These are phyloP conservation scores for Emergomyces pasteurianus DNA, from an alignment of 2,329 filamentous ascomycete genomes.

Conservation along the genomic window DNA sequence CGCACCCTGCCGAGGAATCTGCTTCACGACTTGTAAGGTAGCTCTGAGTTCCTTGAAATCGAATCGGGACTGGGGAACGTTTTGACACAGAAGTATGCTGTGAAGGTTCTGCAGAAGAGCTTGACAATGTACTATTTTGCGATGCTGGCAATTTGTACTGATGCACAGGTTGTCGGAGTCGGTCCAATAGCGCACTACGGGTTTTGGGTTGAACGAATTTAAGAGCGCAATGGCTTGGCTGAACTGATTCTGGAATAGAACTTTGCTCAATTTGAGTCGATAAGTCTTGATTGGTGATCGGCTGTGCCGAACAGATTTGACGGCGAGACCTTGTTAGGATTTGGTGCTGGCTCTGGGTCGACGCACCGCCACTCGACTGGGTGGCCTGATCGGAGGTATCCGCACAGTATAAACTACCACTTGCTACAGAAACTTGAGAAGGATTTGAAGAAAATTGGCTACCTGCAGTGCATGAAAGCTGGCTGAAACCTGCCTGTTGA, in stretches of 20 bases:
- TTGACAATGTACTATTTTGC: background rate
- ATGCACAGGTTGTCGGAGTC: background rate
- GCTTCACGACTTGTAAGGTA: background rate
- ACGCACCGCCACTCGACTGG: constrained; percentile 1
- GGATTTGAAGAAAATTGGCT: background rate
- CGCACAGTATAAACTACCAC: constrained; percentile 6
- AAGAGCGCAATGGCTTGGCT: background rate
- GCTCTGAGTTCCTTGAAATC: background rate
- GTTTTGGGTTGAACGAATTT: background rate
- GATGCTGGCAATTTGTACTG: background rate
- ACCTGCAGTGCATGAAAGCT: background rate
- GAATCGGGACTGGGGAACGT: background rate
- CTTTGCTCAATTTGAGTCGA: background rate
- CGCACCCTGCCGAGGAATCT: background rate
- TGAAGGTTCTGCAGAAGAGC: background rate
- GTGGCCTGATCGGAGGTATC: background rate
- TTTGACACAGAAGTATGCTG: background rate
- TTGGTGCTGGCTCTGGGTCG: constrained; percentile 1
- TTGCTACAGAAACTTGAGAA: constrained; percentile 4
- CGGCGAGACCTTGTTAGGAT: background rate
- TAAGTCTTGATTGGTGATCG: background rate
- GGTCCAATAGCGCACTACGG: background rate
- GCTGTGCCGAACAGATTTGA: background rate
- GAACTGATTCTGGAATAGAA: background rate
- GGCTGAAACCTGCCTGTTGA: constrained; percentile 1